Conservation (phyloP, 352 stramenopile genomes). For the Globisporangium iwayamae region DNA sequence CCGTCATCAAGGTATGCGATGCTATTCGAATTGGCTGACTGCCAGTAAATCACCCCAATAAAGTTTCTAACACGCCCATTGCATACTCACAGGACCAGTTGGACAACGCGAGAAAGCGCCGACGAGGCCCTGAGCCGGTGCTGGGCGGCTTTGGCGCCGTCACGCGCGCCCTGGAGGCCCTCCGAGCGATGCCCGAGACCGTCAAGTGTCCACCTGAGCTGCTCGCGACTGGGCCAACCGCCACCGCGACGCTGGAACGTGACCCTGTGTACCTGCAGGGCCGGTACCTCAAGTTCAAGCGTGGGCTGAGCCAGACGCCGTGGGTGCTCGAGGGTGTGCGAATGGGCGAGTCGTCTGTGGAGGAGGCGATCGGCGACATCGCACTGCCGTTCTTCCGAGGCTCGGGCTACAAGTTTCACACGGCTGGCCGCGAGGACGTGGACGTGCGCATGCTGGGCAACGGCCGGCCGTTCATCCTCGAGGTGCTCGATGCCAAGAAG, state of each 20-base stretch:
- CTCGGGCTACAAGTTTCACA: conserved; percentile 93
- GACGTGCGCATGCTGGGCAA: conserved; percentile 97
- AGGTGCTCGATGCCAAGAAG: conserved; percentile 81
- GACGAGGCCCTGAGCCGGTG: conserved; percentile 50
- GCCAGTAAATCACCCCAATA: not conserved
- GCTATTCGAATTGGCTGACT: not conserved
- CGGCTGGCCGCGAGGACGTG: conserved; percentile 95
- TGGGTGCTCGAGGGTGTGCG: conserved; percentile 87
- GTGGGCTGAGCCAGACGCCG: conserved; percentile 87
- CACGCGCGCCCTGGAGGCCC: conserved; percentile 47
- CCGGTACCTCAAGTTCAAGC: conserved; percentile 89
- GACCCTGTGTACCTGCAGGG: conserved; percentile 87
- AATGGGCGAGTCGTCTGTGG: conserved; percentile 86
- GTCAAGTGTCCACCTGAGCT: conserved; percentile 51
- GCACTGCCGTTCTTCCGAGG: conserved; percentile 64
- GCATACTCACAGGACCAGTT: conserved; percentile 44
- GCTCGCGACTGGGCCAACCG: conserved; percentile 35
- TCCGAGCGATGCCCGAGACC: conserved; percentile 43
- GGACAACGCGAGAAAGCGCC: conserved; percentile 60
- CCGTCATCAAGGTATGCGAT: conserved; percentile 54
- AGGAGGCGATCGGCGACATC: conserved; percentile 84
- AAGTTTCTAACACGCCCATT: too few relatives aligned
- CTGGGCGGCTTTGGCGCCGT: conserved; percentile 81
- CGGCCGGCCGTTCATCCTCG: conserved; percentile 90
- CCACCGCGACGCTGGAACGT: conserved; percentile 50